These are phyloP conservation scores for Stylosanthes scabra DNA, from an alignment of 331 rosid species.

Conservation along the genomic window DNA sequence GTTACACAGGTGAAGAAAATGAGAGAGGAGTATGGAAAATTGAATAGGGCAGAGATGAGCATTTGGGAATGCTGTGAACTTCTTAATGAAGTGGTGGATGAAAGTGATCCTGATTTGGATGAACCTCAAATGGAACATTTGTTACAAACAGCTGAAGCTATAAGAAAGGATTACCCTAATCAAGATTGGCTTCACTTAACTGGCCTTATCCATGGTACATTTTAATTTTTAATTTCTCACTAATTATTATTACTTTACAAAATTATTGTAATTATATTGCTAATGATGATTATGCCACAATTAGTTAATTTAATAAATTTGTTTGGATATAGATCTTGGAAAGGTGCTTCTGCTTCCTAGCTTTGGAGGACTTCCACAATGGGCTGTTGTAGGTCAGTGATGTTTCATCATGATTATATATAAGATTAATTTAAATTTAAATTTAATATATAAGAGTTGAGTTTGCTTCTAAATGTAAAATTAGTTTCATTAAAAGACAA, in stretches of 20 bases:
- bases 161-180: constrained; percentile 65
- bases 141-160: constrained; percentile 79
- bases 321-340: constrained; percentile 50
- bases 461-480: too few species aligned
- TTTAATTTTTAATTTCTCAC: background rate
- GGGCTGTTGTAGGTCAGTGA: constrained; percentile 62
- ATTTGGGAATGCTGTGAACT: constrained; percentile 83
- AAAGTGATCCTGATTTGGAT: constrained; percentile 81
- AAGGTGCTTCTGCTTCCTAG: constrained; percentile 56
- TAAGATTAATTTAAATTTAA: background rate
- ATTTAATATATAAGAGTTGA: too few species aligned
- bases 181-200: constrained; percentile 80
- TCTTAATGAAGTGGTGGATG: constrained; percentile 74
- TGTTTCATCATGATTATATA: background rate
- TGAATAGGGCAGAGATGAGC: constrained; percentile 69
- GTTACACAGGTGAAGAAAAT: constrained; percentile 56
- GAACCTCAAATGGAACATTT: constrained; percentile 75
- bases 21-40: constrained; percentile 60
- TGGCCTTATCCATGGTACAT: constrained; percentile 76
- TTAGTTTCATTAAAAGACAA: too few species aligned
- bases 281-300: background rate
- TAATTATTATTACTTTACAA: background rate
- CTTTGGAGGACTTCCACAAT: constrained; percentile 65
- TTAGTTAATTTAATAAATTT: constrained; percentile 24
- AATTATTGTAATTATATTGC: background rate